Base-by-base conservation (phyloP, 2,329 filamentous ascomycete species). In the Clarireedia paspali region DNA sequence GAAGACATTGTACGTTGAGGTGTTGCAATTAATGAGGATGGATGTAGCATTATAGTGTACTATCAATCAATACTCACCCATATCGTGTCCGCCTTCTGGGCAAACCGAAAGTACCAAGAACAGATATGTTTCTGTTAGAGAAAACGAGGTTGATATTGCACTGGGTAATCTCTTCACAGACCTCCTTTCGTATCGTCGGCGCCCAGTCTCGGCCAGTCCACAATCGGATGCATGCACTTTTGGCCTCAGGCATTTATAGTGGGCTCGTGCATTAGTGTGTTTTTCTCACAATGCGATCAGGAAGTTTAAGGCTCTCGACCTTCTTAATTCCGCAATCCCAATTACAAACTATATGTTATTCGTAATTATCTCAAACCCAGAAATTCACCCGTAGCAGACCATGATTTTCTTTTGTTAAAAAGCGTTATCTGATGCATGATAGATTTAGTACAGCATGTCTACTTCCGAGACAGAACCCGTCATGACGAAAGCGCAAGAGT, bases 371-470 rank as follows among this genome's bases (percentile, higher is more conserved):
- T n/a, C 44, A 53, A 6, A 20, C 14, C 36, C 46, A 47, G 14
- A 26, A 26, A 14, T 26, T 27, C 40, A 45, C 39, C 39, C 42
- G 47, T 50, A 55, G 53, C 53, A 55, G 39, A 30, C 53, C 53
- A 55, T 6, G 14, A 30, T 38, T 55, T 50, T 50, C 39, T 15
- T 55, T 50, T 55, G 53, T 55, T 38, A 34, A 55, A 55, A 45
- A 24, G 47, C 47, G 9, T 48, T 45, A 50, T 55, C 53, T 55
- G 38, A 55, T 55, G 53, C 30, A 55, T 55, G 38, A 36, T 55
- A 55, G 47, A 44, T 55, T 26, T 44, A 55, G 53, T 38, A 46
- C 53, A 55, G 50, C 42, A 55, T 55, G 53, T 55, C 53, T 49
- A 42, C 52, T n/a, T 38, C 53, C 40, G 53, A 55, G 42, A 40